Evolutionary conservation across 305 asterid species (phyloP).

Genomic region (Fraxinus platypoda): DNA sequence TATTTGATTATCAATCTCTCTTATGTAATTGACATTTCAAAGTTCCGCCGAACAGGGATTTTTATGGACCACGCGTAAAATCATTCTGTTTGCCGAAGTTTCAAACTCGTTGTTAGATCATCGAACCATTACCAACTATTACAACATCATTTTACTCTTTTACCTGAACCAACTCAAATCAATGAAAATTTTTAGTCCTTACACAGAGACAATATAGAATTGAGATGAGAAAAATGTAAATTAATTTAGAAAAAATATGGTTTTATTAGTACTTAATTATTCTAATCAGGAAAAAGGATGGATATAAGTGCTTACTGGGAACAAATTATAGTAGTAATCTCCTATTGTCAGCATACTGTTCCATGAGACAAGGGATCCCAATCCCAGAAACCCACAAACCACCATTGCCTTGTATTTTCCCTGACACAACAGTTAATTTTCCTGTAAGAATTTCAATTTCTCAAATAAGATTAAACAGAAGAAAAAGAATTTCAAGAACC

Average conservation of each 20-base stretch:
- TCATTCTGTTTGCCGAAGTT: background rate
- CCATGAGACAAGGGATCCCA: conserved; percentile 86
- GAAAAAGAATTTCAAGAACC: conserved; percentile 31
- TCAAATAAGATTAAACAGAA: background rate
- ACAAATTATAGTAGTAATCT: conserved; percentile 69
- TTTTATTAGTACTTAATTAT: background rate
- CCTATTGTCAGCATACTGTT: conserved; percentile 71
- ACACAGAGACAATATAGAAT: background rate
- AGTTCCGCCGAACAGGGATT: background rate
- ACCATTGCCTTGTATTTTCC: conserved; percentile 54
- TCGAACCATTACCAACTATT: background rate
- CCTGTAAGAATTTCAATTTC: background rate
- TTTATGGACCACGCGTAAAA: background rate
- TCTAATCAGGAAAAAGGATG: background rate
- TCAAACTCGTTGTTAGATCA: background rate
- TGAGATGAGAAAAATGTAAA: background rate
- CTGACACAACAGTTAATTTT: conserved; percentile 30
- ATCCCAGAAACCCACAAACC: conserved; percentile 75
- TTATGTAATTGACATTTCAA: background rate
- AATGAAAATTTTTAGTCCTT: background rate
- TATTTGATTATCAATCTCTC: background rate
- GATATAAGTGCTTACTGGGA: conserved; percentile 51
- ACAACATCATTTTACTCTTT: too few species aligned
- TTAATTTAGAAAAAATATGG: background rate
- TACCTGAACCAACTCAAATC: background rate